Conservation (phyloP, 768 basidiomycete genomes). For the Hypholoma fasciculare region DNA sequence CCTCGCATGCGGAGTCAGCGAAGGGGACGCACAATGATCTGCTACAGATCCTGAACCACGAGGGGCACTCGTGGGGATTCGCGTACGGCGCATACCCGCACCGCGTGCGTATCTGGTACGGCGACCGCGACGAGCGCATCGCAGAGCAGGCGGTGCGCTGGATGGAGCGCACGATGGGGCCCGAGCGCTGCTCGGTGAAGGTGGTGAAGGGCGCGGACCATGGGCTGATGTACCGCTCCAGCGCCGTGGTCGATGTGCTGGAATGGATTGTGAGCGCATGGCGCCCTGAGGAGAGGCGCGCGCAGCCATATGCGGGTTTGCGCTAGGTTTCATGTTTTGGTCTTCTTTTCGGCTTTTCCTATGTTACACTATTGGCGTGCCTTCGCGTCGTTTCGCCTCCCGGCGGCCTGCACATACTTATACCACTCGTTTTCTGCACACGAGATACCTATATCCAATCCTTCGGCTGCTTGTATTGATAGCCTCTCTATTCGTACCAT, state of each 20-base stretch:
- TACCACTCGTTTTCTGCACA: slow-evolving; percentile 14
- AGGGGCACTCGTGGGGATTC: slow-evolving; percentile 88
- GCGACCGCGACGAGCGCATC: slow-evolving; percentile 92
- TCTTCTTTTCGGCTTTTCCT: slow-evolving; percentile 6
- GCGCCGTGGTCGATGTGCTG: slow-evolving; percentile 82
- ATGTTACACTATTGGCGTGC: slow-evolving; percentile 8
- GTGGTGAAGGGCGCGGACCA: slow-evolving; percentile 91
- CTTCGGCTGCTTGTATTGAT: slow-evolving; percentile 14
- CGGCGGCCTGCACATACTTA: slow-evolving; percentile 3
- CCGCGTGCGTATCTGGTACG: slow-evolving; percentile 86
- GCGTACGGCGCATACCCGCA: slow-evolving; percentile 80
- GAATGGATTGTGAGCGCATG: slow-evolving; percentile 67
- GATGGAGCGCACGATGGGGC: slow-evolving; percentile 87
- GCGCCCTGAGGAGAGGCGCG: slow-evolving; percentile 24
- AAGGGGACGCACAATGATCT: slow-evolving; percentile 91
- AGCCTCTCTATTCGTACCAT: slow-evolving; percentile 6
- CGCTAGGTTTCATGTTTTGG: slow-evolving; percentile 1
- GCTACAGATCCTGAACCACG: slow-evolving; percentile 88
- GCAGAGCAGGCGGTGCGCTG: slow-evolving; percentile 87
- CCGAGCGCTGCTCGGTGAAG: slow-evolving; percentile 72
- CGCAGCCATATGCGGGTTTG: slow-evolving; percentile 21
- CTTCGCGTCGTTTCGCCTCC: not conserved
- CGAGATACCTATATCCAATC: slow-evolving; percentile 14
- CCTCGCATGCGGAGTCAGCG: slow-evolving; percentile 93
- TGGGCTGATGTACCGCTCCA: slow-evolving; percentile 89